A percentile compares a stretch with the other conserved stretches of the same genome.
Conservation (phyloP, 1,139 yeast genomes). For the Sugiyamaella pinicola region DNA sequence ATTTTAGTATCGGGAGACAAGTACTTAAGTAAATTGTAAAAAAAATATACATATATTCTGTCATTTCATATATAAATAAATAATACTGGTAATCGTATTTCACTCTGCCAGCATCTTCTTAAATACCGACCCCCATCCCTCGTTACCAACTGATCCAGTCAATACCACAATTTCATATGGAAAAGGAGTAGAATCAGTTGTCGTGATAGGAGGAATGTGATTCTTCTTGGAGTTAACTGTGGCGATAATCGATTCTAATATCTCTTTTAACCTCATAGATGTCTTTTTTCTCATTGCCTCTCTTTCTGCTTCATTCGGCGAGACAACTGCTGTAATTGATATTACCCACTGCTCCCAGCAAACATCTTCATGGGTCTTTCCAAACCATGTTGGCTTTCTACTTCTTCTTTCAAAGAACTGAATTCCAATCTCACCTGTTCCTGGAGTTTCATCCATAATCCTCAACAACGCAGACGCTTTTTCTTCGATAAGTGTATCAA, state of each 20-base stretch:
- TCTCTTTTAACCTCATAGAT: conserved; percentile 45
- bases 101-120: conserved; percentile 38
- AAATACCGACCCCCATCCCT: conserved; percentile 41
- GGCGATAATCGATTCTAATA: conserved; percentile 52
- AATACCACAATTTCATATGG: conserved; percentile 53
- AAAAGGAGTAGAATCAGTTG: conserved; percentile 67
- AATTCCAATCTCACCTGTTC: conserved; percentile 36
- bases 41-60: neutral
- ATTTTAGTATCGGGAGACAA: conserved; percentile 69
- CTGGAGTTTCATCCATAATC: conserved; percentile 26
- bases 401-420: conserved; percentile 43
- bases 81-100: neutral
- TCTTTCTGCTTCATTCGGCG: conserved; percentile 32
- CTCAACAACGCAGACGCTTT: conserved; percentile 35
- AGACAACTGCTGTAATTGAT: conserved; percentile 40
- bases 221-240: conserved; percentile 57
- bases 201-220: conserved; percentile 75
- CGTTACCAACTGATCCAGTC: conserved; percentile 30
- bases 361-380: conserved; percentile 44
- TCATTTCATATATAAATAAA: conserved; percentile 15
- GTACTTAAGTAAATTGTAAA: conserved; percentile 44
- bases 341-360: conserved; percentile 57
- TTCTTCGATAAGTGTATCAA: conserved; percentile 39
- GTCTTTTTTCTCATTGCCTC: conserved; percentile 27
- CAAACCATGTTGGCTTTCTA: conserved; percentile 47